Evolutionary conservation across 345 rosid species (phyloP).

Genomic region (Moringa oleifera): DNA sequence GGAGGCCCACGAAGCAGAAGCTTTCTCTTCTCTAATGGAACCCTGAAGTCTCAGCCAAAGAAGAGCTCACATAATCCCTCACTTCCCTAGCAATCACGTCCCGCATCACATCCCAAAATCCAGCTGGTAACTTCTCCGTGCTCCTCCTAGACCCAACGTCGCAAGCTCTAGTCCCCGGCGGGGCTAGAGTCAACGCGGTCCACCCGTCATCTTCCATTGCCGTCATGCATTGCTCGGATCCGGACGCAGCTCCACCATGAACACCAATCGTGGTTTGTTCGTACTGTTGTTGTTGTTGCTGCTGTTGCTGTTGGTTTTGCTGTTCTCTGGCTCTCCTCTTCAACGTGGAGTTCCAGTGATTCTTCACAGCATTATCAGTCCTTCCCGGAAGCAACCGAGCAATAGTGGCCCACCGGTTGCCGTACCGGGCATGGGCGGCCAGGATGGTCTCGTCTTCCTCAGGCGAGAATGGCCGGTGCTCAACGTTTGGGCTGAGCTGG

Average conservation of each 20-base stretch:
- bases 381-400: constrained; percentile 54
- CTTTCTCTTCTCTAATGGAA: too few relatives aligned
- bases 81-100: constrained; percentile 67
- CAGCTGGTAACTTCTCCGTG: constrained; percentile 32
- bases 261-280: not conserved
- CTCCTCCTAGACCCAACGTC: constrained; percentile 16
- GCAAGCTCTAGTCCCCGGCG: constrained; percentile 40
- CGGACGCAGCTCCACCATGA: constrained; percentile 6
- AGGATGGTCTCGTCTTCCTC: constrained; percentile 50
- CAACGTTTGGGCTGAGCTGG: constrained; percentile 50
- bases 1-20: too few relatives aligned
- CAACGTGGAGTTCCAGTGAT: constrained; percentile 61
- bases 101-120: constrained; percentile 66
- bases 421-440: constrained; percentile 48
- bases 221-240: not conserved
- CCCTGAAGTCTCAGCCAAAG: not conserved
- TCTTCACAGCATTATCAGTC: constrained; percentile 60
- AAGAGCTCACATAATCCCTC: constrained; percentile 44
- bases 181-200: constrained; percentile 67
- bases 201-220: constrained; percentile 43
- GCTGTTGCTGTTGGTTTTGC: constrained; percentile 8
- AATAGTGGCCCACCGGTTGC: constrained; percentile 66
- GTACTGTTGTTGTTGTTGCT: constrained; percentile 6
- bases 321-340: constrained; percentile 39
- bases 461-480: constrained; percentile 54